phyloP scores from a whole-genome alignment of 805 yeast species.

The Cyberlindnera xylosilytica region DNA sequence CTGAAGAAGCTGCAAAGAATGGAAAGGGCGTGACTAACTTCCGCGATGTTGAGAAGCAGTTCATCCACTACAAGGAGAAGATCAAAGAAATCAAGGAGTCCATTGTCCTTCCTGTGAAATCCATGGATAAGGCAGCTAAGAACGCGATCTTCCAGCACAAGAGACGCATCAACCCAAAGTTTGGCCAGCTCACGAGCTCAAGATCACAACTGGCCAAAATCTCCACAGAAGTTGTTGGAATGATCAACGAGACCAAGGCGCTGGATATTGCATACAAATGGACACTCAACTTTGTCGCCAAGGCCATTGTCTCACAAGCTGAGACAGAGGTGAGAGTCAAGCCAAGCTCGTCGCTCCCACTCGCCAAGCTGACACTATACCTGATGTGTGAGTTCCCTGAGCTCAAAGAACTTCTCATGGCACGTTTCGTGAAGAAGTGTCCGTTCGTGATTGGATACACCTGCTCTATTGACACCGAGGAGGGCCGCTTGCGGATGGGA shows the following conservation, averaged over 20 bases:
- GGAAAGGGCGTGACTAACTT: slow-evolving; percentile 35
- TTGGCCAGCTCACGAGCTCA: slow-evolving; percentile 87
- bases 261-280: slow-evolving; percentile 59
- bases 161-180: slow-evolving; percentile 78
- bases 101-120: slow-evolving; percentile 53
- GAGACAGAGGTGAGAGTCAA: slow-evolving; percentile 86
- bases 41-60: slow-evolving; percentile 38
- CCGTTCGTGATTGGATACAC: slow-evolving; percentile 84
- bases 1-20: slow-evolving; percentile 22
- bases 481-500: slow-evolving; percentile 84
- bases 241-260: slow-evolving; percentile 46
- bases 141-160: slow-evolving; percentile 56
- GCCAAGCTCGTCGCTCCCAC: slow-evolving; percentile 73
- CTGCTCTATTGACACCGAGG: slow-evolving; percentile 72
- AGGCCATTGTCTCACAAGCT: slow-evolving; percentile 85
- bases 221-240: slow-evolving; percentile 44
- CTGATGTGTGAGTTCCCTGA: slow-evolving; percentile 49
- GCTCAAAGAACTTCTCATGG: slow-evolving; percentile 42
- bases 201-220: slow-evolving; percentile 52
- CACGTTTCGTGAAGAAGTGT: slow-evolving; percentile 88
- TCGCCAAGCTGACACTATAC: slow-evolving; percentile 61
- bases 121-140: slow-evolving; percentile 47
- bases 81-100: slow-evolving; percentile 57
- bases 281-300: slow-evolving; percentile 80
- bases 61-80: slow-evolving; percentile 45